Percentiles rank a stretch among this genome's conserved stretches.
Evolutionary conservation across 768 basidiomycete species (phyloP).

Genomic region (Cyclocybe aegerita): DNA sequence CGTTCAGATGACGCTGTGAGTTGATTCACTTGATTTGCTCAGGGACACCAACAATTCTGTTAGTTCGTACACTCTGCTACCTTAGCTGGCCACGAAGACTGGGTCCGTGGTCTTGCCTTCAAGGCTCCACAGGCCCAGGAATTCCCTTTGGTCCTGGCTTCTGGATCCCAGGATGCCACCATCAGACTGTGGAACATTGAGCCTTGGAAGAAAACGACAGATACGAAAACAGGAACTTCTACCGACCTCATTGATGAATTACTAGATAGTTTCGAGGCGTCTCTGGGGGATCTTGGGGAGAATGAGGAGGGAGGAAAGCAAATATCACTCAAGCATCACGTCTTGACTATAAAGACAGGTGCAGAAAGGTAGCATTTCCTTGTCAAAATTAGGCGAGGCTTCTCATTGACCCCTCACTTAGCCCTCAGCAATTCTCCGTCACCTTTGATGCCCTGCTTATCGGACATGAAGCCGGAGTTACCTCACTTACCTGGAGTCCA

Average conservation of each 20-base stretch:
- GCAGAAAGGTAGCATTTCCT: constrained; percentile 30
- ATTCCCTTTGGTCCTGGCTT: constrained; percentile 74
- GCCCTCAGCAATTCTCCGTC: constrained; percentile 61
- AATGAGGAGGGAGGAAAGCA: constrained; percentile 79
- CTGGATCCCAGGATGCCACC: constrained; percentile 93
- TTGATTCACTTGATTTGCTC: constrained; percentile 5
- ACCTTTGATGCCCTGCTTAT: constrained; percentile 92
- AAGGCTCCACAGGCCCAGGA: constrained; percentile 28
- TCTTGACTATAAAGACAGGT: constrained; percentile 61
- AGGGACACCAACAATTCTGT: not conserved
- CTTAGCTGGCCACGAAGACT: constrained; percentile 90
- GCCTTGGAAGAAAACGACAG: constrained; percentile 32
- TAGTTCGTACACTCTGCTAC: constrained; percentile 62
- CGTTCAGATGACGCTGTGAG: constrained; percentile 58
- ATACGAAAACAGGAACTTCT: constrained; percentile 9
- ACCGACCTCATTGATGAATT: constrained; percentile 64
- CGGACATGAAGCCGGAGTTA: constrained; percentile 95
- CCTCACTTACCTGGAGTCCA: constrained; percentile 84
- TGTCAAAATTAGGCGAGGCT: not conserved
- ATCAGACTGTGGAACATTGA: constrained; percentile 92
- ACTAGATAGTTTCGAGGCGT: constrained; percentile 85
- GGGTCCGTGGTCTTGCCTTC: constrained; percentile 85
- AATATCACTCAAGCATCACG: constrained; percentile 86
- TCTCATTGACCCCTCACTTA: constrained; percentile 7
- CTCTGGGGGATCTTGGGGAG: constrained; percentile 68